A percentile compares a stretch with the other conserved stretches of the same genome.
Evolutionary conservation across 2,329 filamentous ascomycete genomes (phyloP).

Genomic region (Sordariomycetes sp.): DNA sequence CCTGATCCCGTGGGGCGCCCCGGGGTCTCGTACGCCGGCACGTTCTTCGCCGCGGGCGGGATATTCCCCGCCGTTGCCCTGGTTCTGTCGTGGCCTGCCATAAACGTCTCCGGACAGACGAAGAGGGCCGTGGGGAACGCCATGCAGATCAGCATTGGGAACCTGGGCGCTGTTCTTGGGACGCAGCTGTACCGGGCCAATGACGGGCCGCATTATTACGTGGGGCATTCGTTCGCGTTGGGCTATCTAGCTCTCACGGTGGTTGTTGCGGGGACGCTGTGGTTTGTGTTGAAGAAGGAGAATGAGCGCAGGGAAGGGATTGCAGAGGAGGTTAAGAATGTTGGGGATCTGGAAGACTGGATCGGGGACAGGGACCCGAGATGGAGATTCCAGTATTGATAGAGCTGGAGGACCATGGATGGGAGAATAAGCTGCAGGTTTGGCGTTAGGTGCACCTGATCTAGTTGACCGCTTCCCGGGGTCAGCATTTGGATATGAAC

Average conservation of each 20-base stretch:
- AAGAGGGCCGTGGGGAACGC: constrained; percentile 59
- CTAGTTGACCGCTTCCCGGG: too few species aligned
- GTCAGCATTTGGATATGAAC: too few species aligned
- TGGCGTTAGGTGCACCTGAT: too few species aligned
- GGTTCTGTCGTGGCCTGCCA: constrained; percentile 58
- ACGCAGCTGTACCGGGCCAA: constrained; percentile 57
- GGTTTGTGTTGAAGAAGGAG: constrained; percentile 42
- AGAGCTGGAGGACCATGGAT: neutral
- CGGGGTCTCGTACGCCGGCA: constrained; percentile 48
- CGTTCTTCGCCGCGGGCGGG: constrained; percentile 50
- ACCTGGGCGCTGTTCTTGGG: constrained; percentile 56
- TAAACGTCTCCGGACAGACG: constrained; percentile 61
- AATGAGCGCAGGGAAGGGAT: constrained; percentile 41
- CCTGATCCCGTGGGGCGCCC: constrained; percentile 32
- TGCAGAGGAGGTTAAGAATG: constrained; percentile 31
- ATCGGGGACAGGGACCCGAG: constrained; percentile 51
- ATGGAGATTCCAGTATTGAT: constrained; percentile 53
- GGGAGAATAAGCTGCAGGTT: neutral
- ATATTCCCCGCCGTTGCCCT: constrained; percentile 58
- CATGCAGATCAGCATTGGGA: constrained; percentile 63
- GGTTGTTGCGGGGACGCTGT: constrained; percentile 39
- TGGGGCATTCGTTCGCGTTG: constrained; percentile 58
- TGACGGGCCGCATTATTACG: constrained; percentile 50
- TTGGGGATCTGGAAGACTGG: constrained; percentile 42
- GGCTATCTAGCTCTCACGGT: constrained; percentile 52